These are phyloP conservation scores for Erysimum cheiranthoides DNA, from an alignment of 345 rosid genomes.

Conservation along the genomic window DNA sequence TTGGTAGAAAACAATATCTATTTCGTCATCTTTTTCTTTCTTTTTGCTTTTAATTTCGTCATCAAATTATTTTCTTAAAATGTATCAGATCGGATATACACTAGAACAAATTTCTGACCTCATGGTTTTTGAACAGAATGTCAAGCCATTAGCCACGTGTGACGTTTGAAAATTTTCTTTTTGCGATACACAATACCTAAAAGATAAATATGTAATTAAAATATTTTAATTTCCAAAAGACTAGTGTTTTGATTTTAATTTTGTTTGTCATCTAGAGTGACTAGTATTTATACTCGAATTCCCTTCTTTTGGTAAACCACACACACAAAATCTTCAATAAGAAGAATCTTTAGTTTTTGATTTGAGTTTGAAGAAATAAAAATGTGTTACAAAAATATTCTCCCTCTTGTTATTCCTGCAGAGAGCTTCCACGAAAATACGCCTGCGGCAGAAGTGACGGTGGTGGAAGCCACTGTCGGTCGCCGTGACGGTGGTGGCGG, in stretches of 20 bases:
- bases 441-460: slow-evolving; percentile 30
- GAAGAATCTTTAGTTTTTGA: slow-evolving; percentile 9
- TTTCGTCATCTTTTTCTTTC: too few species aligned
- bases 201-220: slow-evolving; percentile 38
- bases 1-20: slow-evolving; percentile 9
- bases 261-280: slow-evolving; percentile 5
- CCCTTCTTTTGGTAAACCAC: slow-evolving; percentile 39
- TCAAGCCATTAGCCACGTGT: slow-evolving; percentile 42
- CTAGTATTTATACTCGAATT: slow-evolving; percentile 41
- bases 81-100: slow-evolving; percentile 11
- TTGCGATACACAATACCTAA: slow-evolving; percentile 30
- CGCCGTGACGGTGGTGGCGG: slow-evolving; percentile 35
- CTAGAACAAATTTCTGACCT: slow-evolving; percentile 32
- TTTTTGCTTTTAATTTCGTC: background rate
- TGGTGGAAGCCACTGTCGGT: slow-evolving; percentile 27
- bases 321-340: slow-evolving; percentile 17
- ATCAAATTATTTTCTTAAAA: background rate
- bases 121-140: slow-evolving; percentile 18
- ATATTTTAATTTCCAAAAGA: slow-evolving; percentile 4
- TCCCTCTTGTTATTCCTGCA: slow-evolving; percentile 23
- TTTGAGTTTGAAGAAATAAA: slow-evolving; percentile 21
- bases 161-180: background rate
- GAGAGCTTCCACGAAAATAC: slow-evolving; percentile 16
- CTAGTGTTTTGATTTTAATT: background rate
- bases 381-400: slow-evolving; percentile 40